Base-by-base conservation (phyloP, 176 grass and related monocot species). In the Carex cristatella region DNA sequence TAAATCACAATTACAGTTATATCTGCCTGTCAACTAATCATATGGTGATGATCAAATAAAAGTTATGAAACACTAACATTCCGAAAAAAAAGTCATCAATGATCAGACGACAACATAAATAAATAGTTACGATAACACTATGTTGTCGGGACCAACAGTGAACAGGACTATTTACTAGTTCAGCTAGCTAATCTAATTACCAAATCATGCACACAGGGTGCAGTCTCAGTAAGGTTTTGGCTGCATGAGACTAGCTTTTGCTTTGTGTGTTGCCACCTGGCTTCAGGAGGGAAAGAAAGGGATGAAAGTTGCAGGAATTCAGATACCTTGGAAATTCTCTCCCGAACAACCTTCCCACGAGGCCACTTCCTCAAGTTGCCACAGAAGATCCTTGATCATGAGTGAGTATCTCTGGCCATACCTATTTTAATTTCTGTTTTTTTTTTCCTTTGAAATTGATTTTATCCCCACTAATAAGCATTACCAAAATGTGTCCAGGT, bases 221-320 rank as follows among this genome's bases (percentile, higher is more conserved):
- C 96, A 10, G 87, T 98, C 14, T 95, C 96, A 15, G 87, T 95
- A 38, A 89, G 96, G 70, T 94, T 98, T 63, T 18, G 80, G 58
- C 63, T 98, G 74, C 93, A 89, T 57, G 91, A 90, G 80, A 90
- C 90, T 0, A 98, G 91, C 78, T 94, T 98, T 81, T 98, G 96
- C 80, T 92, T 98, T 44, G 96, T 94, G n/a, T 95, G 96, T 32
- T 98, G 96, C 78, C 96, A 98, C 88, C 85, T 95, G 85, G 89
- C 93, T 88, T 98, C 96, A 15, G 96, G 96, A 40, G 89, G 88
- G 32, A 94, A 90, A 85, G 83, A 92, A 90, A 87, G 89, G 72
- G 96, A 98, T 79, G 80, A 93, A 69, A 49, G 80, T 80, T 78
- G 84, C 16, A 93, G 96, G 87, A 98, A 95, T 51, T 90, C 87